A percentile compares a stretch with the other conserved stretches of the same genome.
Conservation (phyloP, 495 filamentous ascomycete species). For the Hypoxylon crocopeplum region DNA sequence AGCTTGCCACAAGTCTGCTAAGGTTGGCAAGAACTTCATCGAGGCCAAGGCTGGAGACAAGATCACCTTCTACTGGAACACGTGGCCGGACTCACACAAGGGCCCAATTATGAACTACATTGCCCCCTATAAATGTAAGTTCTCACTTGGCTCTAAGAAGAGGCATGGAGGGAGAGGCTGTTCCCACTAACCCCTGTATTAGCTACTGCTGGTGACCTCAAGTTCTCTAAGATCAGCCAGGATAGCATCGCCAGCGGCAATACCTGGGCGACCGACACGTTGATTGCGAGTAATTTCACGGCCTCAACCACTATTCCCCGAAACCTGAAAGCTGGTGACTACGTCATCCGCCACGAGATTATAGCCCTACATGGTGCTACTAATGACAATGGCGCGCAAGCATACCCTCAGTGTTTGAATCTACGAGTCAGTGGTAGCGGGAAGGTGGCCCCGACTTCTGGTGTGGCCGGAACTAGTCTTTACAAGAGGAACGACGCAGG, state of each 20-base stretch:
- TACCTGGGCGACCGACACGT: constrained; percentile 66
- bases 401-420: constrained; percentile 73
- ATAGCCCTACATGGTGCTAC: constrained; percentile 72
- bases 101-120: constrained; percentile 59
- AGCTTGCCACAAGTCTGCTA: constrained; percentile 50
- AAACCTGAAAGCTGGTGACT: constrained; percentile 64
- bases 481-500: constrained; percentile 62
- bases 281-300: constrained; percentile 67
- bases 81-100: constrained; percentile 54
- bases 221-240: constrained; percentile 71
- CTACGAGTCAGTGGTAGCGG: constrained; percentile 67
- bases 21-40: constrained; percentile 39
- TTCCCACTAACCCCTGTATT: no score
- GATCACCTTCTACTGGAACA: constrained; percentile 53
- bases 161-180: no score
- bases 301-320: constrained; percentile 65
- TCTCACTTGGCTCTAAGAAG: no score
- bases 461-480: constrained; percentile 56
- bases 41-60: constrained; percentile 42
- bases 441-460: constrained; percentile 40
- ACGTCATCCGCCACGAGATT: constrained; percentile 74
- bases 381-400: constrained; percentile 64
- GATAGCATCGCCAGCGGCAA: constrained; percentile 57
- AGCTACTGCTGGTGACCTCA: constrained; percentile 62
- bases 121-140: constrained; percentile 64